These are phyloP conservation scores for Carex arenaria DNA, from an alignment of 202 grass and related monocot genomes.

Conservation along the genomic window DNA sequence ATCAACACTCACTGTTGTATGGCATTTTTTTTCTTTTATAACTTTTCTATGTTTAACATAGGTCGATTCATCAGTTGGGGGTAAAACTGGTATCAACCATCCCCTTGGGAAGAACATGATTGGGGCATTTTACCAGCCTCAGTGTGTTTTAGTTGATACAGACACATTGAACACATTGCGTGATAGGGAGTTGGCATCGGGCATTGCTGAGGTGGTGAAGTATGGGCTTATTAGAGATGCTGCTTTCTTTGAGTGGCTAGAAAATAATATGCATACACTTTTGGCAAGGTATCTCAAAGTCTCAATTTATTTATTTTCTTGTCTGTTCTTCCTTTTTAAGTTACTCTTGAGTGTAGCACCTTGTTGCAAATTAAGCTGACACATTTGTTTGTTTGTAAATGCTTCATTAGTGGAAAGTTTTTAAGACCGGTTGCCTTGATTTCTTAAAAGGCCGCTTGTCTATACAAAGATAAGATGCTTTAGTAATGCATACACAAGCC, in stretches of 20 bases:
- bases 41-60: constrained; percentile 22
- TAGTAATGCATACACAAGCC: background rate
- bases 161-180: constrained; percentile 84
- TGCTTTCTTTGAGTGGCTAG: constrained; percentile 93
- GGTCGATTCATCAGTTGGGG: constrained; percentile 98
- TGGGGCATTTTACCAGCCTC: constrained; percentile 84
- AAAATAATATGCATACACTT: constrained; percentile 71
- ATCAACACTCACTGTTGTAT: background rate
- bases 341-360: background rate
- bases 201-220: constrained; percentile 76
- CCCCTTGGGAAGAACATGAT: constrained; percentile 82
- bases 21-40: background rate
- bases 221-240: constrained; percentile 96
- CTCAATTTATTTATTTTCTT: background rate
- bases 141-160: constrained; percentile 81
- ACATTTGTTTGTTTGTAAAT: background rate
- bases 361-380: background rate
- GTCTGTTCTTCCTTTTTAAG: background rate
- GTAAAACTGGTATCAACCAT: constrained; percentile 93
- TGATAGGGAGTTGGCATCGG: constrained; percentile 78
- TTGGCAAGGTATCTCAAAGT: constrained; percentile 56
- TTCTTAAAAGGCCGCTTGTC: background rate
- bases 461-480: background rate
- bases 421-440: background rate
- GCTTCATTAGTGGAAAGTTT: background rate